phyloP scores from a whole-genome alignment of 768 basidiomycete species.

The Exidia glandulosa region DNA sequence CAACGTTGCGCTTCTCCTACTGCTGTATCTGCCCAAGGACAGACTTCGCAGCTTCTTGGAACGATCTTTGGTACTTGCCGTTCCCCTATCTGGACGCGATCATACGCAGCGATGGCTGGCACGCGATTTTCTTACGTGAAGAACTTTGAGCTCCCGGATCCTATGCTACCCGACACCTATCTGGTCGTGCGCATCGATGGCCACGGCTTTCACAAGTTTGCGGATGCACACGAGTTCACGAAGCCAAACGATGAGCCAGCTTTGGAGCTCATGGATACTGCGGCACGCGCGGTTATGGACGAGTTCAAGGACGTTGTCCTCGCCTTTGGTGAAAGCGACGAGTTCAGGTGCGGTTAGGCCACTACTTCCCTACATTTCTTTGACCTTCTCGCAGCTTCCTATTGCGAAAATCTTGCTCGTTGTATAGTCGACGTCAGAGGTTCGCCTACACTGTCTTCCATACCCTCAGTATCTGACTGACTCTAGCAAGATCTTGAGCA shows the following conservation, averaged over 20 bases:
- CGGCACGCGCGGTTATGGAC: slow-evolving; percentile 71
- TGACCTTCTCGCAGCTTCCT: slow-evolving; percentile 58
- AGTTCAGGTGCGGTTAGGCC: slow-evolving; percentile 60
- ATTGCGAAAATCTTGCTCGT: slow-evolving; percentile 54
- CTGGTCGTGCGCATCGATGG: slow-evolving; percentile 86
- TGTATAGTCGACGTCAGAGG: slow-evolving; percentile 73
- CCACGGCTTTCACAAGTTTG: slow-evolving; percentile 90
- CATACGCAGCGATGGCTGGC: slow-evolving; percentile 58
- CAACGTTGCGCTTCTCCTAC: slow-evolving; percentile 1
- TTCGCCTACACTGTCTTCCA: slow-evolving; percentile 9
- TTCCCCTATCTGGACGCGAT: neutral
- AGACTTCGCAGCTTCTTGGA: neutral
- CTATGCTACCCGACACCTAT: slow-evolving; percentile 71
- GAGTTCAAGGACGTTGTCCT: slow-evolving; percentile 75
- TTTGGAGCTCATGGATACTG: slow-evolving; percentile 83
- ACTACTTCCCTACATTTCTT: neutral
- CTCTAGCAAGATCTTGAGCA: slow-evolving; percentile 70
- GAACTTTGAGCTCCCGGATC: slow-evolving; percentile 80
- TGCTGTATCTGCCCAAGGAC: too few species aligned
- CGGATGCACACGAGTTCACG: slow-evolving; percentile 65
- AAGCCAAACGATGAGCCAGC: slow-evolving; percentile 92
- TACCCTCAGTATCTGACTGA: neutral
- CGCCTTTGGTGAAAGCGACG: slow-evolving; percentile 94
- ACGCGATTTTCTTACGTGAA: slow-evolving; percentile 89
- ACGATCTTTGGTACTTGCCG: neutral